A percentile compares a stretch with the other conserved stretches of the same genome.
Evolutionary conservation across 129 eudicot species (phyloP).

Genomic region (Flaveria brownii): DNA sequence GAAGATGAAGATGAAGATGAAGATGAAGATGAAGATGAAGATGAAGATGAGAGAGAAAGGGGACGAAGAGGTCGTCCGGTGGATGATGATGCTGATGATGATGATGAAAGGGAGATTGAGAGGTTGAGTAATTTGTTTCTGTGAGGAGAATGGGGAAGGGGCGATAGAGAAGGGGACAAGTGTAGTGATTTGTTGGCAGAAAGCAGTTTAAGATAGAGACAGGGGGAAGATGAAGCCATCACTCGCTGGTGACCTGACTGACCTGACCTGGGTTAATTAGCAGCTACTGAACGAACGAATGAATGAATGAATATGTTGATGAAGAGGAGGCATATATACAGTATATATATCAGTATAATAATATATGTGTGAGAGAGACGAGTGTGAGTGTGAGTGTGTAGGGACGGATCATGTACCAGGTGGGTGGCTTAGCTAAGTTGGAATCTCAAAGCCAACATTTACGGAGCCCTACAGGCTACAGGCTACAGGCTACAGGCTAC

Average conservation of each 20-base stretch:
- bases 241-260: too few species aligned
- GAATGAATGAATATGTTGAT: not conserved
- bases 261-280: too few species aligned
- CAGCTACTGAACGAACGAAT: too few species aligned
- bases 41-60: slow-evolving; percentile 19
- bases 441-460: not conserved
- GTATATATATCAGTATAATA: too few species aligned
- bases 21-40: too few species aligned
- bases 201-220: slow-evolving; percentile 22
- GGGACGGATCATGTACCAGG: slow-evolving; percentile 30
- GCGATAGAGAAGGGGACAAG: not conserved
- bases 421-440: slow-evolving; percentile 23
- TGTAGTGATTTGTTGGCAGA: not conserved
- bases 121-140: slow-evolving; percentile 18
- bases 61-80: not conserved
- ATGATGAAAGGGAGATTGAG: slow-evolving; percentile 1
- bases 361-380: not conserved
- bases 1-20: not conserved
- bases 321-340: not conserved
- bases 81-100: too few species aligned
- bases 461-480: too few species aligned
- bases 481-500: too few species aligned
- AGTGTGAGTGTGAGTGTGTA: not conserved
- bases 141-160: slow-evolving; percentile 20
- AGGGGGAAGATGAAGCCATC: slow-evolving; percentile 24